Evolutionary conservation across 2,329 filamentous ascomycete genomes (phyloP), one percentile per base, ranked within the genome.

Genomic region (Lecanicillium sp.): DNA sequence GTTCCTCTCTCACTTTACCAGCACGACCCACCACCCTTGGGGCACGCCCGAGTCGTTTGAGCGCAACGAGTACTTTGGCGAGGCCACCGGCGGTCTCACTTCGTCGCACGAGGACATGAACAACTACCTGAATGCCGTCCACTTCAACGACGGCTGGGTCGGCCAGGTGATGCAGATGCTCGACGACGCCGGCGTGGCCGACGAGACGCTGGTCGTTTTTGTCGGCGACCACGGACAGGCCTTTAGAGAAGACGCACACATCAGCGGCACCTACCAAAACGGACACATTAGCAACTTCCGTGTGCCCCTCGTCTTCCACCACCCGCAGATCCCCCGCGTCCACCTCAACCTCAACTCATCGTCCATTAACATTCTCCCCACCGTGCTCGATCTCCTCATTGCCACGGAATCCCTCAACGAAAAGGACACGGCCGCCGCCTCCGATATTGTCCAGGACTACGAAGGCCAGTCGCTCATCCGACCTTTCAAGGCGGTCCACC

Each of bases 381-480:
- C 65, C 3, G 57, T 69, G 31, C 58, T 69, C 12, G 66, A 69
- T 45, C 57, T 69, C 2, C 53, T 69, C 7, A 49, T 62, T 17
- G 55, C 60, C 38, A 62, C 63, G 6, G 52, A 54, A 18, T 68
- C 65, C 1, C 45, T 69, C 8, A 51, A 61, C 40, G 28, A 47
- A 3, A 41, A 49, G 14, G 57, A 60, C 34, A 49, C 47, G 3
- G 40, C 48, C 2, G 56, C 56, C 2, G 64, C 62, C n/a, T 47
- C 50, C 5, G 58, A 65, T 37, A 50, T 70, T 4, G 54, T 65
- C 9, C 56, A 62, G 14, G 54, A 66, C 30, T 69, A 69, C 48
- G 62, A 69, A 53, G 65, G 64, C 10, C 66, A 68, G 44, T 68
- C 64, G 0, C 54, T 69, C n/a, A 59, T 69, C 36, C 59, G 66